Evolutionary conservation across 139 green algal species (phyloP).

Genomic region (Chlorella ohadii): DNA sequence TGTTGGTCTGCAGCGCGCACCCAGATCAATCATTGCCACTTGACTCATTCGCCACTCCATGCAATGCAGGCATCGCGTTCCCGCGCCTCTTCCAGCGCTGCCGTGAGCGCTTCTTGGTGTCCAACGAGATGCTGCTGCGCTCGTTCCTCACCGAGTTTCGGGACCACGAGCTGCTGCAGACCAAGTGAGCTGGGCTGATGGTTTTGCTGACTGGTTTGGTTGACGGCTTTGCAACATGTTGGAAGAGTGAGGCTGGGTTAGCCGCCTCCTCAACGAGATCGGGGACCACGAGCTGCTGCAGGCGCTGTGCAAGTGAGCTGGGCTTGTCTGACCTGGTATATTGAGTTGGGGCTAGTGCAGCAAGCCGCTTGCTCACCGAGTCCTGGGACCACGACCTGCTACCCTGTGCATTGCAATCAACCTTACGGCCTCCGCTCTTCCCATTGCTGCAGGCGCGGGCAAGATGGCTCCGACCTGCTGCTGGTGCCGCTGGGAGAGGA

Average conservation of each 20-base stretch:
- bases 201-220: neutral
- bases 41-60: neutral
- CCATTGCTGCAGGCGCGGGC: slow-evolving; percentile 47
- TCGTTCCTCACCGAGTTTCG: slow-evolving; percentile 88
- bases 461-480: slow-evolving; percentile 68
- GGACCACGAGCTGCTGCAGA: slow-evolving; percentile 81
- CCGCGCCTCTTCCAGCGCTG: slow-evolving; percentile 27
- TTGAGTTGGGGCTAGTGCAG: too few relatives aligned
- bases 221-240: too few relatives aligned
- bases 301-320: too few relatives aligned
- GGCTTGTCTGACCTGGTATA: too few relatives aligned
- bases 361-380: too few relatives aligned
- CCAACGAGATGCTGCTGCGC: slow-evolving; percentile 76
- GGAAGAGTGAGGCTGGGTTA: too few relatives aligned
- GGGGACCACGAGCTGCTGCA: too few relatives aligned
- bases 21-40: too few relatives aligned
- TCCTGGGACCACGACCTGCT: neutral
- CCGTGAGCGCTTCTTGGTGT: slow-evolving; percentile 89
- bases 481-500: slow-evolving; percentile 63
- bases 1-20: too few relatives aligned
- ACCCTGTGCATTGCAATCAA: too few relatives aligned
- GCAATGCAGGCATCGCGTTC: slow-evolving; percentile 15
- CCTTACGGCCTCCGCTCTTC: too few relatives aligned
- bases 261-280: too few relatives aligned
- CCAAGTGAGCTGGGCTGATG: slow-evolving; percentile 24